Conservation (phyloP, 164 flowering plant genomes). For the Brasenia schreberi region DNA sequence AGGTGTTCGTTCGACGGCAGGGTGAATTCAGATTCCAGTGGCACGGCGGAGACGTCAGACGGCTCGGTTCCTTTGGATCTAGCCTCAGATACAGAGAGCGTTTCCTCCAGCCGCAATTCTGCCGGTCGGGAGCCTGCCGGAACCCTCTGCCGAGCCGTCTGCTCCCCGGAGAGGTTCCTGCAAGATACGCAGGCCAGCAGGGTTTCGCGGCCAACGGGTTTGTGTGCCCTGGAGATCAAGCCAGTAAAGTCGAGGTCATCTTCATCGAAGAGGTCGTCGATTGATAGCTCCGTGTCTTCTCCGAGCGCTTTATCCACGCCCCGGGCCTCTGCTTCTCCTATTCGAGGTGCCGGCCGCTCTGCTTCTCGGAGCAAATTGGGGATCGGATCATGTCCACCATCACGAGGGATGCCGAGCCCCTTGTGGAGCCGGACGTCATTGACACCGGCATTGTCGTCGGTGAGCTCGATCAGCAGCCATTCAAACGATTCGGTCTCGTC, state of each 20-base stretch:
- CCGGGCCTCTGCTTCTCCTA: slow-evolving; percentile 44
- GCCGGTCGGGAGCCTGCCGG: slow-evolving; percentile 36
- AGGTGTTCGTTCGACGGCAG: slow-evolving; percentile 59
- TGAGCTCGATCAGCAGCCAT: slow-evolving; percentile 24
- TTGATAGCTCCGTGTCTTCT: slow-evolving; percentile 38
- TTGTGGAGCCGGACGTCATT: slow-evolving; percentile 30
- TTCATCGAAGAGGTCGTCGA: slow-evolving; percentile 31
- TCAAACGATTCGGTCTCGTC: slow-evolving; percentile 49
- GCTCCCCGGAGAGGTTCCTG: slow-evolving; percentile 81
- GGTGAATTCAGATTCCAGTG: slow-evolving; percentile 28
- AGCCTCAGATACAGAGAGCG: slow-evolving; percentile 92
- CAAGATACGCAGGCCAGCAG: slow-evolving; percentile 78
- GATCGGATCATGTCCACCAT: slow-evolving; percentile 20
- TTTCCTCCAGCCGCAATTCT: slow-evolving; percentile 88
- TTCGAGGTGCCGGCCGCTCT: slow-evolving; percentile 31
- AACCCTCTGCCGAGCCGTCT: slow-evolving; percentile 20
- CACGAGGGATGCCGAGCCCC: slow-evolving; percentile 55
- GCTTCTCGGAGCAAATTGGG: slow-evolving; percentile 54
- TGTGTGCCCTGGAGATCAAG: slow-evolving; percentile 34
- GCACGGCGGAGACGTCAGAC: slow-evolving; percentile 22
- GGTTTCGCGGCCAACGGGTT: slow-evolving; percentile 37
- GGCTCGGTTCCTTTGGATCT: slow-evolving; percentile 32
- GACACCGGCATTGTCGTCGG: not conserved
- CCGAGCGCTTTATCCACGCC: slow-evolving; percentile 18
- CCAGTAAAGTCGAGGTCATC: slow-evolving; percentile 40